Base-by-base conservation (phyloP, 2,329 filamentous ascomycete genomes). In the Calonectria pseudoreteaudii region DNA sequence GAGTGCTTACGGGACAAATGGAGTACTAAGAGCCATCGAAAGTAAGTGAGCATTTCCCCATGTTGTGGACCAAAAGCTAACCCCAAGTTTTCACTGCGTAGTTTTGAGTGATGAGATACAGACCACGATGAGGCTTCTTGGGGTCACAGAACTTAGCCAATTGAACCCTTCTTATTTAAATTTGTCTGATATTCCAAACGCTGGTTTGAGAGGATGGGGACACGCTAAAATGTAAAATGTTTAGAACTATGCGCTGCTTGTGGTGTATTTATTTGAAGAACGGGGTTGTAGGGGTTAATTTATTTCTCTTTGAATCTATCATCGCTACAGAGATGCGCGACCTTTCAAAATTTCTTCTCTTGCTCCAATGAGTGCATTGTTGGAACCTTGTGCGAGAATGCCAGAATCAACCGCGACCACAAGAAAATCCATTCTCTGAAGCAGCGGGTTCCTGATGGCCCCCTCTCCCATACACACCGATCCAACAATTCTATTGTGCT, bases 71-170 rank as follows among this genome's bases (percentile, higher is more conserved):
- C 8, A 6, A 9, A 20, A 7, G 13, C n/a, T 65, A n/a, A 70
- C 58, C 3, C 18, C 26, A 13, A 2, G 9, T 23, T 26, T 3
- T 28, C n/a, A 18, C 26, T 38, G 6, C 64, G 69, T 84, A 84
- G 2, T 83, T 81, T 60, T 86, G 83, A 0, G 84, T 83, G 66
- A 84, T 82, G 70, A 84, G 78, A 68, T 84, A 81, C 5, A 84
- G 58, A 16, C 84, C 83, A 30, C 81, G 52, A 62, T 70, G 68
- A 38, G 68, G 23, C 44, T 70, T 8, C 52, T 68, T 38, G 66
- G 66, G 9, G 66, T 68, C 18, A 58, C 66, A 4, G 11, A 18
- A 3, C 6, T 68, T 1, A 10, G 11, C 9, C 66, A 68, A 34
- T 30, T 68, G 26, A 49, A 62, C 28, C 7, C 16, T 2, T 26